These are phyloP conservation scores for Torulaspora indica DNA, from an alignment of 805 yeast species.

Conservation along the genomic window DNA sequence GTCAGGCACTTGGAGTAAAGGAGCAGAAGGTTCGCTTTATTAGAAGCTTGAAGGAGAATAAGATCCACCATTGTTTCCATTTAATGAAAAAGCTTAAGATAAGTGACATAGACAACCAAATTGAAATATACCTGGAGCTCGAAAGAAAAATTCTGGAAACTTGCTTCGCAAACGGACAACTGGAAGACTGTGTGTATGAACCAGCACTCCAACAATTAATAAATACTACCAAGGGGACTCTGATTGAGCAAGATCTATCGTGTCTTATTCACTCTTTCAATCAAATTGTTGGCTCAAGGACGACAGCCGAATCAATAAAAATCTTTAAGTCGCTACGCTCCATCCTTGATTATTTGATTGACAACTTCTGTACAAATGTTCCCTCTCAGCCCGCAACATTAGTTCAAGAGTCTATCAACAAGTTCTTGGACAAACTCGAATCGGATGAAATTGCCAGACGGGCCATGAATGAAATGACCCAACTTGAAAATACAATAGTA, in stretches of 20 bases:
- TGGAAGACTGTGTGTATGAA: conserved; percentile 24
- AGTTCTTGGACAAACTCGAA: conserved; percentile 62
- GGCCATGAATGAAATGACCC: conserved; percentile 60
- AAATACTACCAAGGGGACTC: conserved; percentile 45
- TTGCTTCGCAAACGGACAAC: conserved; percentile 6
- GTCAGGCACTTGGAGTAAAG: conserved; percentile 39
- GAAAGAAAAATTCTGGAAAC: conserved; percentile 42
- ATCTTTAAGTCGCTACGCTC: conserved; percentile 45
- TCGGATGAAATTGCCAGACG: conserved; percentile 83
- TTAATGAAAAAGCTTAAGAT: conserved; percentile 49
- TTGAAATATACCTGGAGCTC: conserved; percentile 45
- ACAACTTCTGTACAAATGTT: conserved; percentile 51
- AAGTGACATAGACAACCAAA: conserved; percentile 60
- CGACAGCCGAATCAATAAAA: conserved; percentile 43
- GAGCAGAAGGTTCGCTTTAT: conserved; percentile 49
- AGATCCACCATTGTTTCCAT: conserved; percentile 49
- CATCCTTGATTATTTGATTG: conserved; percentile 59
- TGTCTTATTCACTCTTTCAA: conserved; percentile 50
- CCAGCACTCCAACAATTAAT: conserved; percentile 20
- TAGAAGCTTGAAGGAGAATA: conserved; percentile 54
- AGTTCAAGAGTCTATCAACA: conserved; percentile 70
- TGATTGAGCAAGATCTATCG: conserved; percentile 60
- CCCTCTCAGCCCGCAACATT: conserved; percentile 48
- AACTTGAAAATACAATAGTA: conserved; percentile 42
- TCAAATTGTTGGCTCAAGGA: conserved; percentile 51